Base-by-base conservation (phyloP, 495 filamentous ascomycete species). In the Penicillium crystallinum region DNA sequence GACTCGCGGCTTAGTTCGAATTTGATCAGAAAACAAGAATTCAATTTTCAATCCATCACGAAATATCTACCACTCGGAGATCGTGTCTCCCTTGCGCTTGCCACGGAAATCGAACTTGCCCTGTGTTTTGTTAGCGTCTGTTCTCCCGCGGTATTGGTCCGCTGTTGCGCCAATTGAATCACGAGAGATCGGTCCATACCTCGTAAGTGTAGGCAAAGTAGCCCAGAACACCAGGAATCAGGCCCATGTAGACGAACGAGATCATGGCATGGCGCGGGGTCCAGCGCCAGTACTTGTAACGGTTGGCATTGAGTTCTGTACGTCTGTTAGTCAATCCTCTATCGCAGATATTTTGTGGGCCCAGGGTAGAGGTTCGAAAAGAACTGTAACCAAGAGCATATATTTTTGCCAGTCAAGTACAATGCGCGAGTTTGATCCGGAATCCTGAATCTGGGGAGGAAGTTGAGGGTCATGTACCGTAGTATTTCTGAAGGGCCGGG, bases 221-320 rank as follows among this genome's bases (percentile, higher is more conserved):
- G 30, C 82, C 83, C 46, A 96, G 35, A 30, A 85, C 69, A 27
- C 69, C 64, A 6, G 93, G 93, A 19, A 97, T 78, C 31, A 80
- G 70, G 22, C 82, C 70, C 49, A 85, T 77, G 71, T 90, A 96
- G 29, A 83, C 65, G 61, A 96, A 81, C 4, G 83, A 86, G 54
- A 95, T 55, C 77, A 81, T 81, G 21, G 88, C 90, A 38, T 90
- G 93, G 57, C 88, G 78, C 21, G 82, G 78, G 12, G 85, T 97
- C 88, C 88, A 97, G 62, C 89, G 81, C 81, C 97, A 98, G 81
- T 90, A 95, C 73, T 88, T 91, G 81, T 90, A 86, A 43, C 93
- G 88, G 76, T 95, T 91, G 57, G 75, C 67, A 59, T 77, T 81
- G 83, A 97, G 87, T 64, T 87, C 93, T 98, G 62, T 63, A 6